Conservation (phyloP, 345 rosid species). For the Camelina laxa region DNA sequence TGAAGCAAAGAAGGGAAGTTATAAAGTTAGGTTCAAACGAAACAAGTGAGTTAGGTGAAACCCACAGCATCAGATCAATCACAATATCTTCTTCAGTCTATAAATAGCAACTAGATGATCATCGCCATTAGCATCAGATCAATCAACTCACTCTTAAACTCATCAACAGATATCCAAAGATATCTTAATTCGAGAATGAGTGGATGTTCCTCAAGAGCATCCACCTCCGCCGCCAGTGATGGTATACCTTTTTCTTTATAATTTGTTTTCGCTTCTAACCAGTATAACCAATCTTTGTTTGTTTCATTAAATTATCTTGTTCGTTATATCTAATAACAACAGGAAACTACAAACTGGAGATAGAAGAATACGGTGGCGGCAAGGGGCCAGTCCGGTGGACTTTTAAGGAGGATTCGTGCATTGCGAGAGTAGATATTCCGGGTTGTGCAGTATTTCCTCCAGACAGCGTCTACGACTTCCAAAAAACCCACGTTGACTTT, state of each 20-base stretch:
- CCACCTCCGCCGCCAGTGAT: too few relatives aligned
- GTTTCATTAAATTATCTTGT: neutral
- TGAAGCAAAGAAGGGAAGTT: constrained; percentile 23
- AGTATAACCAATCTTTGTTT: neutral
- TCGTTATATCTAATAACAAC: neutral
- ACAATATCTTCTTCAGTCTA: too few relatives aligned
- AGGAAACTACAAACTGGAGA: neutral
- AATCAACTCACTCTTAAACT: too few relatives aligned
- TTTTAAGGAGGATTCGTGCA: neutral
- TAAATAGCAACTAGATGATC: too few relatives aligned
- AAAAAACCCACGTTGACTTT: neutral
- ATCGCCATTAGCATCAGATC: too few relatives aligned
- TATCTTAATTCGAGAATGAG: too few relatives aligned
- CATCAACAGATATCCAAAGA: too few relatives aligned
- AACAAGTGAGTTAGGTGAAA: neutral
- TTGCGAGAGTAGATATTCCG: neutral
- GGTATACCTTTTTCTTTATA: too few relatives aligned
- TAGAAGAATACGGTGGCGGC: neutral
- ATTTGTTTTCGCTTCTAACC: too few relatives aligned
- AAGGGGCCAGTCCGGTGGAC: neutral
- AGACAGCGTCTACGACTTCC: neutral
- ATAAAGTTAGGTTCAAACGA: constrained; percentile 8
- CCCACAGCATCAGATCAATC: too few relatives aligned
- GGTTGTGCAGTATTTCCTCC: neutral
- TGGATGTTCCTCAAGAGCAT: too few relatives aligned